phyloP scores from a whole-genome alignment of 306 rosid species.

The Ammopiptanthus mongolicus region DNA sequence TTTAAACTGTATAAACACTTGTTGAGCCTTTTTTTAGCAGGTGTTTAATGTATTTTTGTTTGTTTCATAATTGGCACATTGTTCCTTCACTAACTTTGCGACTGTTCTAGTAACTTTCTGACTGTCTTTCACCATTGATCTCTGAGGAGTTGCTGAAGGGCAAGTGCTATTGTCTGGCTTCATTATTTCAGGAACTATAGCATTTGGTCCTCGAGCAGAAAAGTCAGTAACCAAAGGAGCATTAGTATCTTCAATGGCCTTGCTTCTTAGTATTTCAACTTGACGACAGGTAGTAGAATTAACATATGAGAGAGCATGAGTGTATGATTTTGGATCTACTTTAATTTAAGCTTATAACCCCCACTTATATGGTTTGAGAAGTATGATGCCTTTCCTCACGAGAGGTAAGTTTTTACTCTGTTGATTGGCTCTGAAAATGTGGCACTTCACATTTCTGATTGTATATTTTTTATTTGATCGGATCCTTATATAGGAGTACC shows the following conservation, averaged over 20 bases:
- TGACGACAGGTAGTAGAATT: background rate
- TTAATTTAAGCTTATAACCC: background rate
- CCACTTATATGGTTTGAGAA: background rate
- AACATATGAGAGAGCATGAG: background rate
- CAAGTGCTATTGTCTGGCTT: too few species aligned
- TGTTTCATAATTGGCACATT: too few species aligned
- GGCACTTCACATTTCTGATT: background rate
- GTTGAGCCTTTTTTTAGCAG: too few species aligned
- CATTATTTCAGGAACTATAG: slow-evolving; percentile 6
- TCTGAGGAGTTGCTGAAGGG: too few species aligned
- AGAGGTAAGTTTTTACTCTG: background rate
- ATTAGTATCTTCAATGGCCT: background rate
- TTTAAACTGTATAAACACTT: too few species aligned
- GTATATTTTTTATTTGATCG: background rate
- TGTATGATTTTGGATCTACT: background rate
- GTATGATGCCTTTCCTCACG: background rate
- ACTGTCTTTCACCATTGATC: too few species aligned
- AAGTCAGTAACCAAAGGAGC: too few species aligned
- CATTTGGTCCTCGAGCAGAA: slow-evolving; percentile 36
- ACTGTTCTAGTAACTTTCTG: too few species aligned
- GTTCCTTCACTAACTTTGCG: too few species aligned
- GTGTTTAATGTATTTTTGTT: too few species aligned
- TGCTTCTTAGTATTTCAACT: background rate
- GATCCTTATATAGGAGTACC: background rate
- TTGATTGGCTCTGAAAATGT: background rate